phyloP scores from a whole-genome alignment of 2,329 filamentous ascomycete species.

The Aspergillus vadensis region DNA sequence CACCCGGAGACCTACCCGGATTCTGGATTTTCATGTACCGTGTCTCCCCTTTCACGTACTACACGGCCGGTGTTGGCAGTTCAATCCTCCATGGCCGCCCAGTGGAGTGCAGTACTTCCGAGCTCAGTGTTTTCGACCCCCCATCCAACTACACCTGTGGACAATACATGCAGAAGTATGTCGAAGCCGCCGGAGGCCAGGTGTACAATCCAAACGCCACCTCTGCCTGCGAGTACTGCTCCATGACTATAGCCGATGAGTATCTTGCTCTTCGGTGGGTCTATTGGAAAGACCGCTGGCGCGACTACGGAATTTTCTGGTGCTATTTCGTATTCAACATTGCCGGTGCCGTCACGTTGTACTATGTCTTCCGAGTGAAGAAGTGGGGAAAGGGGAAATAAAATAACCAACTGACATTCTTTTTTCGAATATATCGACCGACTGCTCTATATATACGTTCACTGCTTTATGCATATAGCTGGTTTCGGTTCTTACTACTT shows the following conservation, averaged over 20 bases:
- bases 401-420: neutral
- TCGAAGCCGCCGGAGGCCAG: neutral
- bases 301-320: conserved; percentile 11
- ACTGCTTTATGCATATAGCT: neutral
- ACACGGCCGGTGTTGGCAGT: neutral
- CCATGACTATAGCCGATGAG: neutral
- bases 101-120: conserved; percentile 1
- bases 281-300: conserved; percentile 8
- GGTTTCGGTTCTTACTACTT: no score
- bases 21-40: conserved; percentile 69
- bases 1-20: conserved; percentile 61
- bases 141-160: conserved; percentile 5
- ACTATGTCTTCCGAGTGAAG: conserved; percentile 10
- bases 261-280: conserved; percentile 3
- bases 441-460: neutral
- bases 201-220: conserved; percentile 4
- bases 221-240: conserved; percentile 6
- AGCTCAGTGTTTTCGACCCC: conserved; percentile 7
- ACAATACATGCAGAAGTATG: conserved; percentile 5
- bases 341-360: neutral
- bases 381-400: conserved; percentile 6
- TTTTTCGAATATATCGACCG: neutral
- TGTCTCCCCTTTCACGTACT: conserved; percentile 58
- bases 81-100: neutral
- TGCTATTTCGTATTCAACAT: conserved; percentile 7